These are phyloP conservation scores for Cladosporium sp. DNA, from an alignment of 2,329 filamentous ascomycete species.

Conservation along the genomic window DNA sequence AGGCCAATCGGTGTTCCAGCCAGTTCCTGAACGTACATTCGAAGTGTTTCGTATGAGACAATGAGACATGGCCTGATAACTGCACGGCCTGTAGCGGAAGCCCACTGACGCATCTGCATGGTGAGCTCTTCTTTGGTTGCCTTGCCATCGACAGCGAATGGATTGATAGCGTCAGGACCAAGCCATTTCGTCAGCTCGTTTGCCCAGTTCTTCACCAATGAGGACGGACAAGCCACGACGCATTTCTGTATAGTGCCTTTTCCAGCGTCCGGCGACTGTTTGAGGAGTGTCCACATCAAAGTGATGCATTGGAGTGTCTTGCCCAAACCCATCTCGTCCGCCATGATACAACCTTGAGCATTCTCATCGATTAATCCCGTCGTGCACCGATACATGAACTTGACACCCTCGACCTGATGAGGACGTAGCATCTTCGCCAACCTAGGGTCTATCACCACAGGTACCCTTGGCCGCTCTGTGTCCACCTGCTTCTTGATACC, in stretches of 20 bases:
- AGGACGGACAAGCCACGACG: slow-evolving; percentile 93
- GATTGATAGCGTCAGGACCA: slow-evolving; percentile 80
- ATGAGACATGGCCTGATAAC: slow-evolving; percentile 92
- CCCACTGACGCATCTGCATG: slow-evolving; percentile 89
- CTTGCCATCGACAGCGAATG: slow-evolving; percentile 96
- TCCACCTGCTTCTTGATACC: slow-evolving; percentile 80
- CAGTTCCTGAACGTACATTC: slow-evolving; percentile 84
- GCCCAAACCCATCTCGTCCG: slow-evolving; percentile 96
- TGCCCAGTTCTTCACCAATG: slow-evolving; percentile 95
- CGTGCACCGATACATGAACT: slow-evolving; percentile 91
- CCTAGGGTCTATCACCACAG: slow-evolving; percentile 90
- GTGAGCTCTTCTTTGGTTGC: slow-evolving; percentile 90
- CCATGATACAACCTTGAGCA: slow-evolving; percentile 98
- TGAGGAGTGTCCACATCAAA: slow-evolving; percentile 91
- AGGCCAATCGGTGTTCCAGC: slow-evolving; percentile 86
- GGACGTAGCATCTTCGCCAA: slow-evolving; percentile 86
- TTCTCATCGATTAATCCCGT: slow-evolving; percentile 93
- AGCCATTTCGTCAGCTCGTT: slow-evolving; percentile 97
- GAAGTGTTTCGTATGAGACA: slow-evolving; percentile 93
- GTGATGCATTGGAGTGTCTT: slow-evolving; percentile 98
- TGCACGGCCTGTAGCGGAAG: slow-evolving; percentile 80
- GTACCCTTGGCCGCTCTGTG: slow-evolving; percentile 79
- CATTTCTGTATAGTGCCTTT: slow-evolving; percentile 93
- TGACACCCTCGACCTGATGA: slow-evolving; percentile 96
- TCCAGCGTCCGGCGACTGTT: slow-evolving; percentile 93